A percentile compares a stretch with the other conserved stretches of the same genome.
Conservation (phyloP, 768 basidiomycete genomes). For the Neoboletus magnificus region DNA sequence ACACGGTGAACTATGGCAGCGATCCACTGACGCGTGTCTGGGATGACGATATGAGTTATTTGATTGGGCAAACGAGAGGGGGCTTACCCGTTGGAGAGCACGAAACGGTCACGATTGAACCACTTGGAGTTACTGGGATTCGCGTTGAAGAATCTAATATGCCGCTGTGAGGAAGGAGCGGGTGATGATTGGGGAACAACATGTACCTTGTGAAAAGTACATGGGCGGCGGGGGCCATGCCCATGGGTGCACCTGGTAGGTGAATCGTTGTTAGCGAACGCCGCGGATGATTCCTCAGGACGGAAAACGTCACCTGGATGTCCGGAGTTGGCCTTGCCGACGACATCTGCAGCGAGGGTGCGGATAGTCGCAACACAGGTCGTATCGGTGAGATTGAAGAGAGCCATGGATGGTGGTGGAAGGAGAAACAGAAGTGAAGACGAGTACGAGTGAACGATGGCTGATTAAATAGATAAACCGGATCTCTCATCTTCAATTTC, state of each 20-base stretch:
- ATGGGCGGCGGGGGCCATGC: conserved; percentile 83
- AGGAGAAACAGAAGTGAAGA: conserved; percentile 7
- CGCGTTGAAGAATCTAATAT: conserved; percentile 72
- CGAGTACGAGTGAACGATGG: not conserved
- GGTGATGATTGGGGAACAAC: not conserved
- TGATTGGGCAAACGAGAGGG: not conserved
- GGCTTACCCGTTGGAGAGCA: conserved; percentile 88
- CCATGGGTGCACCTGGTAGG: conserved; percentile 82
- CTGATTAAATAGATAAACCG: conserved; percentile 10
- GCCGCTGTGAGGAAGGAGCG: not conserved
- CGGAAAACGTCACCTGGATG: conserved; percentile 60
- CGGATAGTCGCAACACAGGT: conserved; percentile 70
- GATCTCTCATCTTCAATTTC: not conserved
- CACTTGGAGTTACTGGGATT: conserved; percentile 89
- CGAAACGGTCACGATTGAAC: conserved; percentile 97
- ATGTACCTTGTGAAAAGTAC: conserved; percentile 71
- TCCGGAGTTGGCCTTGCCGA: conserved; percentile 88
- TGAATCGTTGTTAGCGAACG: conserved; percentile 5
- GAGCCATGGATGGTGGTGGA: conserved; percentile 35
- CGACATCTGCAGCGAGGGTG: conserved; percentile 71
- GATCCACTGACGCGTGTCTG: conserved; percentile 67
- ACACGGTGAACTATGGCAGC: not conserved
- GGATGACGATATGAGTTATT: conserved; percentile 8
- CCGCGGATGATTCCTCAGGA: not conserved
- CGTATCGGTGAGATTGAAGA: conserved; percentile 46